These are phyloP conservation scores for Trifolium dubium DNA, from an alignment of 306 rosid species.

Conservation along the genomic window DNA sequence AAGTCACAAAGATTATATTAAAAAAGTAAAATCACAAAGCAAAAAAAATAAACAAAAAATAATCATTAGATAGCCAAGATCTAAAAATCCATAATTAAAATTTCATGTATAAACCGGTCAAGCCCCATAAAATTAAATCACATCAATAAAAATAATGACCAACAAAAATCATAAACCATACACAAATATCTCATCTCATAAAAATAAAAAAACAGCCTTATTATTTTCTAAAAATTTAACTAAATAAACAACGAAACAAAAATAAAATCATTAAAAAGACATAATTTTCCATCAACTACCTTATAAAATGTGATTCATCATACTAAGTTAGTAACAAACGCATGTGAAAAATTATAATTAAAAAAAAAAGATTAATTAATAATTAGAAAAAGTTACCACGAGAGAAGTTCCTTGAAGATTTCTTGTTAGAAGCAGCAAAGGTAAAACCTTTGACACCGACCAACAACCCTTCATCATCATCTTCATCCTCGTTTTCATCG, in stretches of 20 bases:
- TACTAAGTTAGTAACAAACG: slow-evolving; percentile 13
- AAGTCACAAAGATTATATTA: neutral
- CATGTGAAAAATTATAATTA: neutral
- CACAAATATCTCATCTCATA: neutral
- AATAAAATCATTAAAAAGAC: neutral
- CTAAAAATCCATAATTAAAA: slow-evolving; percentile 23
- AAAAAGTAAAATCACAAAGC: neutral
- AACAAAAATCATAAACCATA: slow-evolving; percentile 16
- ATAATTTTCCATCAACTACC: slow-evolving; percentile 2
- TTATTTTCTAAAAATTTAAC: neutral
- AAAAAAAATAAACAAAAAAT: neutral
- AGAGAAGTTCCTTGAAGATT: slow-evolving; percentile 38
- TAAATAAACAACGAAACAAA: neutral
- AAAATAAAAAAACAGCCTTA: neutral
- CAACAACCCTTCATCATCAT: slow-evolving; percentile 39
- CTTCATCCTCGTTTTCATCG: slow-evolving; percentile 58
- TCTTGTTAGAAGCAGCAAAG: slow-evolving; percentile 47
- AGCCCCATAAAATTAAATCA: neutral
- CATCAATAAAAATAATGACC: neutral
- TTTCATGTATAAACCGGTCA: neutral
- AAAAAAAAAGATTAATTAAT: neutral
- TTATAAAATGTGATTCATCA: neutral
- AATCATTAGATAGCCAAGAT: slow-evolving; percentile 21
- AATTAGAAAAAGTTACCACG: slow-evolving; percentile 49
- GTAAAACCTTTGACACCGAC: slow-evolving; percentile 57